Conservation (phyloP, 176 grass and related monocot genomes). For the Chloris gayana region DNA sequence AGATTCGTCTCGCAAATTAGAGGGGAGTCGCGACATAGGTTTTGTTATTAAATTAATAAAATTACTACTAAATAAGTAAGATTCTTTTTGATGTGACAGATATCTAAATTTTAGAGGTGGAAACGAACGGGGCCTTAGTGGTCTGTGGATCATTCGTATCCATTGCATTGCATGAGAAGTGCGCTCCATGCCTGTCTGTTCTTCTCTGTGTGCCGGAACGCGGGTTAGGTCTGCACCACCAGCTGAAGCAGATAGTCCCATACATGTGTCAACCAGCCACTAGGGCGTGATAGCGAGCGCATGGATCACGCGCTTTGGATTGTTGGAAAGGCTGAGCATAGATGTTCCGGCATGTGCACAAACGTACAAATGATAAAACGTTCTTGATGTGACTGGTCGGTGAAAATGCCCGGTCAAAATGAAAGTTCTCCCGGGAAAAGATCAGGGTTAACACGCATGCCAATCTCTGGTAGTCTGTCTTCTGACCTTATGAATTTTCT, state of each 20-base stretch:
- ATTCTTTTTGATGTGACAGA: too few species aligned
- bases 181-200: conserved; percentile 10
- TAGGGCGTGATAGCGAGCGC: neutral
- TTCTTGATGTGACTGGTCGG: neutral
- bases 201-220: conserved; percentile 2
- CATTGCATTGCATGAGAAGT: neutral
- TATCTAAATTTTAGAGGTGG: too few species aligned
- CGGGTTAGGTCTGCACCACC: neutral
- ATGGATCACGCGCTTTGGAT: neutral
- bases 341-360: neutral
- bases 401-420: neutral
- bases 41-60: too few species aligned
- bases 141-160: neutral
- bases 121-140: neutral
- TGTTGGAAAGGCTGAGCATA: neutral
- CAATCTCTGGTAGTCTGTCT: neutral
- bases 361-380: neutral
- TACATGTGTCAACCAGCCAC: neutral
- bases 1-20: too few species aligned
- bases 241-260: neutral
- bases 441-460: neutral
- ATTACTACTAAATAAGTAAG: too few species aligned
- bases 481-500: neutral
- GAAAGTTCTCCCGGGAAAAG: neutral
- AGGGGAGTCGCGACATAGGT: too few species aligned